These are phyloP conservation scores for Sarcodon sp. DNA, from an alignment of 768 basidiomycete genomes.

Conservation along the genomic window DNA sequence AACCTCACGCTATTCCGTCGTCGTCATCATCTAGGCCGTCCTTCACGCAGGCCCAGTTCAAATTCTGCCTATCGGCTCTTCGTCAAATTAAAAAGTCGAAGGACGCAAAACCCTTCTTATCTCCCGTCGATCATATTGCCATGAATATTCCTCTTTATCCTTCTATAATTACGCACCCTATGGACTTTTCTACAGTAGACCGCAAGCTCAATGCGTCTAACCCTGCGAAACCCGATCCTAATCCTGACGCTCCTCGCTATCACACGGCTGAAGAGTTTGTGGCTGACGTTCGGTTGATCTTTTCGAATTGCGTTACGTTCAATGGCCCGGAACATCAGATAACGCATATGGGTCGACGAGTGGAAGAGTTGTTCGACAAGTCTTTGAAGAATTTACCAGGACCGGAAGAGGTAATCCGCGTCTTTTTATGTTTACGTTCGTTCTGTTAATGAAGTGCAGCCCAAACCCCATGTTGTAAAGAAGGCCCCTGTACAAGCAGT, in stretches of 20 bases:
- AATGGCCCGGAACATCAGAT: conserved; percentile 87
- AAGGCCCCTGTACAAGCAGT: conserved; percentile 28
- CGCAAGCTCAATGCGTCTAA: conserved; percentile 75
- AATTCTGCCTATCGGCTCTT: conserved; percentile 67
- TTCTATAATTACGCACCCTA: conserved; percentile 76
- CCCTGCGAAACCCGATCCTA: conserved; percentile 61
- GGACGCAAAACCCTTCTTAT: conserved; percentile 69
- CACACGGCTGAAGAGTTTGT: conserved; percentile 67
- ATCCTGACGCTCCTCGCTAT: conserved; percentile 67
- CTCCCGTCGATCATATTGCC: conserved; percentile 80
- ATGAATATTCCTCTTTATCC: conserved; percentile 83
- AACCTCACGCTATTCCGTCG: background rate
- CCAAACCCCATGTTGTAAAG: conserved; percentile 31
- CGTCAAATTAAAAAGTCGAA: conserved; percentile 79
- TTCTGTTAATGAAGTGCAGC: conserved; percentile 14
- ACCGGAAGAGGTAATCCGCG: conserved; percentile 49
- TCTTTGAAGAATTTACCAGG: conserved; percentile 75
- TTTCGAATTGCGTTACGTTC: conserved; percentile 81
- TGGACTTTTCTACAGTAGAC: conserved; percentile 92
- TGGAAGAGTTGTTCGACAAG: conserved; percentile 83
- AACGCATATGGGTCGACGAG: conserved; percentile 62
- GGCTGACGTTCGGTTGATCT: conserved; percentile 76
- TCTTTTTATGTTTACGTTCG: background rate
- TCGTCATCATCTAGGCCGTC: conserved; percentile 10
- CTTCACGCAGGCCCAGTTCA: conserved; percentile 59